Base-by-base conservation (phyloP, 768 basidiomycete species). In the Suillus occidentalis region DNA sequence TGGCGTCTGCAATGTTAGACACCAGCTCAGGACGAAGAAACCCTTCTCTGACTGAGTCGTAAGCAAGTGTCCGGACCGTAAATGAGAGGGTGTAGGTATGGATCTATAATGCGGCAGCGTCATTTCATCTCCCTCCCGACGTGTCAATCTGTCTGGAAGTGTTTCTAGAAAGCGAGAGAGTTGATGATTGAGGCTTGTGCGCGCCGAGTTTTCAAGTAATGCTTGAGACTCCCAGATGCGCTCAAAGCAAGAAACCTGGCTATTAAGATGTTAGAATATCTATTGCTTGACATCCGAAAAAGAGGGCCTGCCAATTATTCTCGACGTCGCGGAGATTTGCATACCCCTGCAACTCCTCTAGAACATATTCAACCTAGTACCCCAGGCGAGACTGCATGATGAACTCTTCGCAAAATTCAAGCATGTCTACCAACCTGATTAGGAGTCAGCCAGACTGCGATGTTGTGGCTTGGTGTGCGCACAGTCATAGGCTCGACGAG, bases 211-310 rank as follows among this genome's bases (percentile, higher is more conserved):
- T 52, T 71, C 68, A 31, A 80, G 56, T 40, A 78, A 62, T 40
- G 59, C 37, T 40, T 74, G 70, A 0, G 80, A 78, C 67, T 85
- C 80, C 84, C 84, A 86, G 25, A 86, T 83, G 22, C 85, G 81
- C 58, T 85, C 84, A 66, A 84, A 85, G 67, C 82, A 84, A n/a
- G 85, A 85, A 7, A 84, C 78, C 70, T 85, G 79, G 67, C 85
- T 86, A 53, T 22, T 28, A 14, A 28, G 25, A 18, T 43, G 28
- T 61, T 22, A 61, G 31, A 60, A 52, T 39, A 9, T 18, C 6
- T 10, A n/a, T 25, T 28, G 14, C 9, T 37, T 37, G n/a, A 62
- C 12, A 14, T 14, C 37, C 61, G 47, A 31, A 47, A 28, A 39
- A 50, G 40, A n/a, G 45, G 60, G 64, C 75, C 65, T 75, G 78